These are phyloP conservation scores for Mortierella sp. DNA, from an alignment of 371 early-diverging fungal species.

Conservation along the genomic window DNA sequence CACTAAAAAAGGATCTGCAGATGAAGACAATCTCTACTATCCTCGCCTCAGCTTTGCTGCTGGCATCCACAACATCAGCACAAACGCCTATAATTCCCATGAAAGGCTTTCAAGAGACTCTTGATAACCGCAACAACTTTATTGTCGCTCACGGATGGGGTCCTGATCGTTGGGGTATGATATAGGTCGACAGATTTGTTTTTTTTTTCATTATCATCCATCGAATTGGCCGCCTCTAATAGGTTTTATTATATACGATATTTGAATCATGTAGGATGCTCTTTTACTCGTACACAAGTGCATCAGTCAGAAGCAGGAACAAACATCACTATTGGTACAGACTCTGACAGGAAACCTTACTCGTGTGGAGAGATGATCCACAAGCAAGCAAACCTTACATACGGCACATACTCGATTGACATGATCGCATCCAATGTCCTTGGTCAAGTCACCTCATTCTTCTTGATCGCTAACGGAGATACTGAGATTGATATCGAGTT, in stretches of 20 bases:
- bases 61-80: not conserved
- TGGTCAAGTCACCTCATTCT: conserved; percentile 53
- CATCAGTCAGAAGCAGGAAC: conserved; percentile 25
- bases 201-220: not conserved
- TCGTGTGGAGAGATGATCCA: conserved; percentile 49
- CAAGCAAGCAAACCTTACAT: conserved; percentile 24
- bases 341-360: conserved; percentile 39
- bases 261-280: conserved; percentile 24
- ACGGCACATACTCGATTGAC: conserved; percentile 49
- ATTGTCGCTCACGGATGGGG: conserved; percentile 47
- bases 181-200: not conserved
- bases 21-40: not conserved
- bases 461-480: conserved; percentile 42
- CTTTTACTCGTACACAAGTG: conserved; percentile 44
- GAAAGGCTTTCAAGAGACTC: conserved; percentile 20
- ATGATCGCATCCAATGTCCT: conserved; percentile 44
- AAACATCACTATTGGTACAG: conserved; percentile 43
- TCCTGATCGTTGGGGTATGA: conserved; percentile 40
- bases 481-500: conserved; percentile 53
- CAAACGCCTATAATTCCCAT: not conserved
- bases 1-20: not conserved
- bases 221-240: not conserved
- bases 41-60: conserved; percentile 1
- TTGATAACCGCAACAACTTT: conserved; percentile 35
- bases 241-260: not conserved